These are phyloP conservation scores for Metarhizium brunneum DNA, from an alignment of 2,329 filamentous ascomycete genomes.

Conservation along the genomic window DNA sequence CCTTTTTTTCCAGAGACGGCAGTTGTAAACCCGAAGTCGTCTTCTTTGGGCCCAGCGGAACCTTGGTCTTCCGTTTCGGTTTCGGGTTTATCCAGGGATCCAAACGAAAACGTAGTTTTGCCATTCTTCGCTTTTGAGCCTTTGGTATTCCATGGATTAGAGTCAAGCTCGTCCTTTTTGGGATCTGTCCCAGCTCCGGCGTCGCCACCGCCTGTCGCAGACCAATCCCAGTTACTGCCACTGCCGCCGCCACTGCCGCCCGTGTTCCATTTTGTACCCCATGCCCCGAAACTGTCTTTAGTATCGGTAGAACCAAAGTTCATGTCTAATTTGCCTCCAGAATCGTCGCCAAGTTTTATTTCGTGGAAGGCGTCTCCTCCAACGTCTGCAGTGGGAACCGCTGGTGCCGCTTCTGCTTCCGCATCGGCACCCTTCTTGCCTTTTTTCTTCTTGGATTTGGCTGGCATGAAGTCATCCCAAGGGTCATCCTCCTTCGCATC, in stretches of 20 bases:
- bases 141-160: slow-evolving; percentile 41
- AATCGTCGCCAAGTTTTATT: slow-evolving; percentile 54
- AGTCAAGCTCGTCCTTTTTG: slow-evolving; percentile 31
- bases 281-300: slow-evolving; percentile 42
- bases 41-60: slow-evolving; percentile 20
- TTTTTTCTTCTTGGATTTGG: slow-evolving; percentile 32
- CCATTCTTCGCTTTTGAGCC: slow-evolving; percentile 41
- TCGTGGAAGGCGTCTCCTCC: slow-evolving; percentile 52
- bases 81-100: slow-evolving; percentile 31
- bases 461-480: slow-evolving; percentile 17
- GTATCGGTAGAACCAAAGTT: slow-evolving; percentile 39
- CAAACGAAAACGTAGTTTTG: slow-evolving; percentile 37
- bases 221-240: slow-evolving; percentile 30
- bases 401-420: slow-evolving; percentile 18
- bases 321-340: slow-evolving; percentile 46
- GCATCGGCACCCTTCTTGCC: slow-evolving; percentile 16
- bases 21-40: slow-evolving; percentile 20
- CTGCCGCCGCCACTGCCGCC: slow-evolving; percentile 29
- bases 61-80: slow-evolving; percentile 27
- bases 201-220: slow-evolving; percentile 17
- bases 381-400: slow-evolving; percentile 25
- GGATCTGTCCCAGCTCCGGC: slow-evolving; percentile 23
- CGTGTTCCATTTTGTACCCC: slow-evolving; percentile 52
- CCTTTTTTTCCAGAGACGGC: slow-evolving; percentile 28
- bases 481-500: slow-evolving; percentile 28